Conservation (phyloP, 1,284 basidiomycete species). For the Cutaneotrichosporon spelunceum region DNA sequence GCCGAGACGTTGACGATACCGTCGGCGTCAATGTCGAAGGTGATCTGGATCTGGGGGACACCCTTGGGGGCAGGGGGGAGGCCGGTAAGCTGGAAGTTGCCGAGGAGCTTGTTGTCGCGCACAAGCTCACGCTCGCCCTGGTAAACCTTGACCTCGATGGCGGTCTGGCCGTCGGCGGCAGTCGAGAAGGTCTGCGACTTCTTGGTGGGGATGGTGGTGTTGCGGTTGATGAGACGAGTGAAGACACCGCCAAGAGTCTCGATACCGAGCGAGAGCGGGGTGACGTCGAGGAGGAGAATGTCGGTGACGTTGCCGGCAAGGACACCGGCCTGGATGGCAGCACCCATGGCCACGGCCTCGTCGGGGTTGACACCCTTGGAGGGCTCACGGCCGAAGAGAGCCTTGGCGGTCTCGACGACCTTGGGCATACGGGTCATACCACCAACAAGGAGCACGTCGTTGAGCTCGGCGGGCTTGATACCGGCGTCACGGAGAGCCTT, state of each 20-base stretch:
- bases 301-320: slow-evolving; percentile 94
- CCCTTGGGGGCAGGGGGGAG: slow-evolving; percentile 96
- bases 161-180: slow-evolving; percentile 91
- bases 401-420: slow-evolving; percentile 89
- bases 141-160: slow-evolving; percentile 96
- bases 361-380: slow-evolving; percentile 98
- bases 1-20: slow-evolving; percentile 97
- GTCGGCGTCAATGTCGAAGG: slow-evolving; percentile 97
- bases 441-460: slow-evolving; percentile 96
- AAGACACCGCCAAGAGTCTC: slow-evolving; percentile 99
- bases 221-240: slow-evolving; percentile 86
- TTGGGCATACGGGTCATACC: slow-evolving; percentile 98
- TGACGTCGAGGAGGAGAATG: slow-evolving; percentile 93
- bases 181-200: slow-evolving; percentile 99
- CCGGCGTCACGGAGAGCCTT: slow-evolving; percentile 90
- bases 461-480: slow-evolving; percentile 85
- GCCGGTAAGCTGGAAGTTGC: slow-evolving; percentile 98
- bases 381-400: slow-evolving; percentile 88
- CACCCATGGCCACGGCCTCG: slow-evolving; percentile 89
- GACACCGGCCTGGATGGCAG: slow-evolving; percentile 91
- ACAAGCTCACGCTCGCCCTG: slow-evolving; percentile 95
- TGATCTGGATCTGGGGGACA: slow-evolving; percentile 97
- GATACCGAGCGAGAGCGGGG: slow-evolving; percentile 69
- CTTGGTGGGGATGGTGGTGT: slow-evolving; percentile 99
- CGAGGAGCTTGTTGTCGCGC: slow-evolving; percentile 97